phyloP scores from a whole-genome alignment of 2,329 filamentous ascomycete genomes.

The Colletotrichum australisinense region DNA sequence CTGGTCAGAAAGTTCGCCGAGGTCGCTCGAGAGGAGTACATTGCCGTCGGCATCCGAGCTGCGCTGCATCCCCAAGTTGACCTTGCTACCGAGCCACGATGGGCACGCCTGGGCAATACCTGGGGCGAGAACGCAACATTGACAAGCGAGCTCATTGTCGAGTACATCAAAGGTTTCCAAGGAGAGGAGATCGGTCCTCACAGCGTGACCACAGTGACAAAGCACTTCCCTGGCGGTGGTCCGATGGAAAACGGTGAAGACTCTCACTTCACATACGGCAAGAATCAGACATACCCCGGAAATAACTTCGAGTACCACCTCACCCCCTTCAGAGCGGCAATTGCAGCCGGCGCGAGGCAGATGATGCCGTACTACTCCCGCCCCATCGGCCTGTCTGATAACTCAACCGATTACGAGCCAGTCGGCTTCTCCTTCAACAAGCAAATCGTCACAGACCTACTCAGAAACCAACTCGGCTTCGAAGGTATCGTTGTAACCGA shows the following conservation, averaged over 20 bases:
- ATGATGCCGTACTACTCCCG: conserved; percentile 65
- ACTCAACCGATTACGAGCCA: conserved; percentile 53
- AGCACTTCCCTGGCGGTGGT: conserved; percentile 65
- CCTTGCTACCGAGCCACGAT: conserved; percentile 61
- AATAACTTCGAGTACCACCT: conserved; percentile 62
- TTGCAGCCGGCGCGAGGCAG: conserved; percentile 59
- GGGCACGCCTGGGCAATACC: conserved; percentile 57
- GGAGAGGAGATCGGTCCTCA: conserved; percentile 54
- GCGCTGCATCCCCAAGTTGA: conserved; percentile 64
- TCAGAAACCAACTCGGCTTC: conserved; percentile 60
- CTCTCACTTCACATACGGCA: conserved; percentile 63
- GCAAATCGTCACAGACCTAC: conserved; percentile 59
- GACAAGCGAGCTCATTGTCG: conserved; percentile 49
- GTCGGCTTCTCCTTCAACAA: conserved; percentile 65
- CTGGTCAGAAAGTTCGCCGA: conserved; percentile 60
- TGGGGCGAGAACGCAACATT: conserved; percentile 62
- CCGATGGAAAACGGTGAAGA: conserved; percentile 62
- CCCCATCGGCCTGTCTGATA: conserved; percentile 49
- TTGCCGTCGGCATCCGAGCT: conserved; percentile 54
- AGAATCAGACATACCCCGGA: conserved; percentile 62
- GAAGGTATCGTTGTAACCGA: conserved; percentile 63
- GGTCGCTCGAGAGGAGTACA: conserved; percentile 59
- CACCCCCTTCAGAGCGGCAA: conserved; percentile 61
- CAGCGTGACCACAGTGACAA: conserved; percentile 61
- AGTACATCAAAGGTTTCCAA: conserved; percentile 61